phyloP scores from a whole-genome alignment of 2,329 filamentous ascomycete genomes.

The Ceratocystis ficicola region DNA sequence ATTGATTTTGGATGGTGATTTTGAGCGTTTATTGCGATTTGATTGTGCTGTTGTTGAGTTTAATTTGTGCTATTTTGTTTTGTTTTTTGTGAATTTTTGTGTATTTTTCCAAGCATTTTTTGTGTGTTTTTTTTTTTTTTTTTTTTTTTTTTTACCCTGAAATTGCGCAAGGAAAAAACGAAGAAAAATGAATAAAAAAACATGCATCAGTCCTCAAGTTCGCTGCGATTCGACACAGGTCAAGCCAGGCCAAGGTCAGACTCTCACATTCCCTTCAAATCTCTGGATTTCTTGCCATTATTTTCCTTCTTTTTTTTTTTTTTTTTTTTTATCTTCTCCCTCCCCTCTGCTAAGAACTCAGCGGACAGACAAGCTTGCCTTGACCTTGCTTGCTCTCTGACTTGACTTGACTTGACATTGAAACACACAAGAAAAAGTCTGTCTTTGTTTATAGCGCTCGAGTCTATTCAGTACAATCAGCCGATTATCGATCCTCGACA shows the following conservation, averaged over 20 bases:
- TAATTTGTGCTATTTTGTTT: neutral
- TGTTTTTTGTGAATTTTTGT: no score
- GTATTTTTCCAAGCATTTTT: neutral
- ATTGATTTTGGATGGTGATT: no score
- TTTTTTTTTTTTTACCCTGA: neutral
- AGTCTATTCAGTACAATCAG: neutral
- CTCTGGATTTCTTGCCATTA: neutral
- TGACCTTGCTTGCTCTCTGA: neutral
- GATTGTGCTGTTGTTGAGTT: neutral
- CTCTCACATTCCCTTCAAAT: conserved; percentile 1
- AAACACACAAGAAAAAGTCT: conserved; percentile 2
- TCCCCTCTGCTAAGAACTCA: neutral
- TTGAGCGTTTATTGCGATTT: neutral
- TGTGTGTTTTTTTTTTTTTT: neutral
- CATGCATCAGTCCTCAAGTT: no score
- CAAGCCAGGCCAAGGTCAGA: neutral
- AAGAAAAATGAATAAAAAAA: no score
- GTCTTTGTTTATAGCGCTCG: neutral
- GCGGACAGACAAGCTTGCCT: neutral
- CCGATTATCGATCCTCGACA: neutral
- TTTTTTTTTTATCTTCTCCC: conserved; percentile 6
- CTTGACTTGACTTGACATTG: neutral
- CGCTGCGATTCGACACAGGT: neutral
- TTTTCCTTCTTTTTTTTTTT: neutral
- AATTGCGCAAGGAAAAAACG: neutral